These are phyloP conservation scores for Echium plantagineum DNA, from an alignment of 257 asterid species.

Conservation along the genomic window DNA sequence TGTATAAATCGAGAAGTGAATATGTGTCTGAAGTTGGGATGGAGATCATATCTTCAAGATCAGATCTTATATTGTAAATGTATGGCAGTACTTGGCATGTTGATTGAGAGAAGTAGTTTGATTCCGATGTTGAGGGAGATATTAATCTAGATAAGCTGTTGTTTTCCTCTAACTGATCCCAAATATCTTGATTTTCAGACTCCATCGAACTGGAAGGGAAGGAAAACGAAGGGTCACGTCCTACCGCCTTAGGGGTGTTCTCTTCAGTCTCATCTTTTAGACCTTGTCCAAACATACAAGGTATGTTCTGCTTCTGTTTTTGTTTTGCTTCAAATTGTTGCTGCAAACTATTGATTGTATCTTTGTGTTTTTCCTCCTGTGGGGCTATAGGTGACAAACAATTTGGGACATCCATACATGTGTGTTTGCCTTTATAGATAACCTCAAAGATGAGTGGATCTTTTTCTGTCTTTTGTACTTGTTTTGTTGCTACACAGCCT, in stretches of 20 bases:
- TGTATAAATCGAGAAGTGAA: conserved; percentile 31
- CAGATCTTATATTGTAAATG: conserved; percentile 22
- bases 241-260: not conserved
- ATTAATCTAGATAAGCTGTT: not conserved
- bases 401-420: conserved; percentile 22
- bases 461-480: conserved; percentile 51
- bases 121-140: not conserved
- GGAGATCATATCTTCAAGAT: conserved; percentile 36
- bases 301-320: not conserved
- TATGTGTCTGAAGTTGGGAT: conserved; percentile 31
- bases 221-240: not conserved
- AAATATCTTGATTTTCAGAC: conserved; percentile 15
- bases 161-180: not conserved
- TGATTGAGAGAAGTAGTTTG: conserved; percentile 10
- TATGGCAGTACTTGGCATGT: conserved; percentile 22
- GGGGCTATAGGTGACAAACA: not conserved
- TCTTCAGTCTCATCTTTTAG: not conserved
- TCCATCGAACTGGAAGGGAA: not conserved
- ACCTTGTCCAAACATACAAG: not conserved
- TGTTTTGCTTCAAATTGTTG: conserved; percentile 1
- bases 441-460: conserved; percentile 47
- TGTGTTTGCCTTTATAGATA: conserved; percentile 58
- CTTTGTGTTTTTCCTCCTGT: conserved; percentile 15
- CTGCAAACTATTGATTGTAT: conserved; percentile 5
- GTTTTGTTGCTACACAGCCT: conserved; percentile 77